These are phyloP conservation scores for Stylonectria norvegica DNA, from an alignment of 2,329 filamentous ascomycete genomes.

Conservation along the genomic window DNA sequence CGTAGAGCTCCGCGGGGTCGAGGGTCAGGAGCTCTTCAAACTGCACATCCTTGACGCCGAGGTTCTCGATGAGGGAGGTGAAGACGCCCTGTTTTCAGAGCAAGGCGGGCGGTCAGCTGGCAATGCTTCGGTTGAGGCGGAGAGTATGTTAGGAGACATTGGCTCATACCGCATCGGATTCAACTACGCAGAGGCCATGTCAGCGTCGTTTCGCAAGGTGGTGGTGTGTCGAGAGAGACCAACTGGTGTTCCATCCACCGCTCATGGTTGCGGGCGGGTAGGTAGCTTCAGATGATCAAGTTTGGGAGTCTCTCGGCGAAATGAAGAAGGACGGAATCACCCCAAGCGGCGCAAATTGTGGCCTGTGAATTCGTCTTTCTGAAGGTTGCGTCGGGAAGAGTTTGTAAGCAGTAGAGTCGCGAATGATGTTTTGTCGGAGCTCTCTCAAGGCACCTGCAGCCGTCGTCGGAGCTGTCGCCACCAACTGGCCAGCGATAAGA, in stretches of 20 bases:
- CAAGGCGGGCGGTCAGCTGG: slow-evolving; percentile 4
- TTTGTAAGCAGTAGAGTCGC: too few species aligned
- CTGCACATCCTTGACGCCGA: slow-evolving; percentile 90
- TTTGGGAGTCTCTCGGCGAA: too few species aligned
- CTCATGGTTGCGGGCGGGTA: slow-evolving; percentile 48
- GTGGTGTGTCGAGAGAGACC: slow-evolving; percentile 25
- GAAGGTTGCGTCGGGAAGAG: too few species aligned
- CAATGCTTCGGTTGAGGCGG: background rate
- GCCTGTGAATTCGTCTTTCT: too few species aligned
- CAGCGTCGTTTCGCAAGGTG: slow-evolving; percentile 5
- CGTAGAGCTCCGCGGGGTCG: slow-evolving; percentile 68
- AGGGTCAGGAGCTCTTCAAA: slow-evolving; percentile 95
- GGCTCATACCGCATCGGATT: slow-evolving; percentile 81
- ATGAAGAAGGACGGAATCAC: too few species aligned
- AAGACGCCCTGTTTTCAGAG: slow-evolving; percentile 79
- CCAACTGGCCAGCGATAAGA: slow-evolving; percentile 5
- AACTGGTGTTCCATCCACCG: slow-evolving; percentile 91
- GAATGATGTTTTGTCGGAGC: slow-evolving; percentile 11
- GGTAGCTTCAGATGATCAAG: too few species aligned
- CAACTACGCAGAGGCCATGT: slow-evolving; percentile 49
- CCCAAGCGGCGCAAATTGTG: too few species aligned
- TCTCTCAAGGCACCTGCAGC: slow-evolving; percentile 3
- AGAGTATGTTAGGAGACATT: too few species aligned
- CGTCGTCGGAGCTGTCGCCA: slow-evolving; percentile 5
- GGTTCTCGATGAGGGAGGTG: slow-evolving; percentile 86